Base-by-base conservation (phyloP, 164 flowering plant genomes). In the Annona cherimola region DNA sequence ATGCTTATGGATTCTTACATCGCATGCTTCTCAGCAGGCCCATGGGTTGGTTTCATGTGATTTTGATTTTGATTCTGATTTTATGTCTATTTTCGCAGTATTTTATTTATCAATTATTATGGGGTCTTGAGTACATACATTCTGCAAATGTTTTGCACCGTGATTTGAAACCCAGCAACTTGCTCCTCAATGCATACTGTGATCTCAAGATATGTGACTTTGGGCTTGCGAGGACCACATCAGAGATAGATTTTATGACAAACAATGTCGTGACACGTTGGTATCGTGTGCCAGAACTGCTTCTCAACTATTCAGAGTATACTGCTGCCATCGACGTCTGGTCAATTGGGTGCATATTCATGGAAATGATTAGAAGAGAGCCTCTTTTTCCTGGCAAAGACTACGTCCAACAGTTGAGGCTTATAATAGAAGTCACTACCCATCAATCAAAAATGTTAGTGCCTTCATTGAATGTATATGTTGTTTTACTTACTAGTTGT, bases 311-410 rank as follows among this genome's bases (percentile, higher is more conserved):
- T 78, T 86, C 96, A 40, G 96, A 89, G 65, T 93, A 93, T 74
- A 89, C 96, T 78, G 83, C 88, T 35, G 94, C 98, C 14, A 89
- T 93, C 63, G 98, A 93, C 76, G 84, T 91, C 42, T 93, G 98
- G 98, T 91, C 98, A 19, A 96, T 93, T 66, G 98, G 96, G 74
- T 93, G 98, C 83, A 93, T 93, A 74, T 73, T 91, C 72, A 82
- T 88, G 90, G 98, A 93, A 73, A 83, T 93, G 8, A 62, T 91
- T 26, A 83, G 76, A 69, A 79, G 98, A 75, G 87, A 91, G 68
- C 89, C 98, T 14, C 81, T 93, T n/a, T 93, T 93, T 72, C 96
- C 94, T 12, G 98, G 98, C 44, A 90, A 84, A 90, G 95, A 93
- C 77, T 91, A 91, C 77, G 91, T 86, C 75, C 90, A 91, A 70